Conservation (phyloP, 305 asterid genomes). For the Plantago coronopus region DNA sequence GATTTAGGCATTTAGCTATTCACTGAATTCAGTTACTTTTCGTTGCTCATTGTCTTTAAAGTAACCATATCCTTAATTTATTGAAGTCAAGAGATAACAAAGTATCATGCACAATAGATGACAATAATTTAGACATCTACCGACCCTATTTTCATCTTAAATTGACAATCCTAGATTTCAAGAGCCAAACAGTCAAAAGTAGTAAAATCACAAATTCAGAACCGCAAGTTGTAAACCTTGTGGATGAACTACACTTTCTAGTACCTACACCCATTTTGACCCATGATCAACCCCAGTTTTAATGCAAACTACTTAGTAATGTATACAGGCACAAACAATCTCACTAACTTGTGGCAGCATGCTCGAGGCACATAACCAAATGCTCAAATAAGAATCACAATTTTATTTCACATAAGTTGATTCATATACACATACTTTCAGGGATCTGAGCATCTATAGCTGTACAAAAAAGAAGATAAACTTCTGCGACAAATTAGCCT, state of each 20-base stretch:
- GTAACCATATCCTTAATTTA: too few relatives aligned
- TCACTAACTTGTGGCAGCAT: conserved; percentile 16
- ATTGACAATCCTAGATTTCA: not conserved
- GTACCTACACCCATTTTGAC: conserved; percentile 15
- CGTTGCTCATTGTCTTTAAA: too few relatives aligned
- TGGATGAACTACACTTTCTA: conserved; percentile 7
- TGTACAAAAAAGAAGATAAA: conserved; percentile 56
- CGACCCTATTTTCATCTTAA: too few relatives aligned
- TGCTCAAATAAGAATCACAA: conserved; percentile 29
- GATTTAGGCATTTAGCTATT: too few relatives aligned
- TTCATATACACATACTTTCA: conserved; percentile 41
- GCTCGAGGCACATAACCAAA: conserved; percentile 18
- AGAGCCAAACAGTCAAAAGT: conserved; percentile 1
- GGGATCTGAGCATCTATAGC: conserved; percentile 41
- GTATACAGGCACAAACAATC: not conserved
- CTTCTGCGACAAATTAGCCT: conserved; percentile 48
- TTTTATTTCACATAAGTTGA: conserved; percentile 42
- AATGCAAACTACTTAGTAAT: conserved; percentile 14
- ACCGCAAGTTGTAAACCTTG: conserved; percentile 14
- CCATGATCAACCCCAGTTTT: conserved; percentile 19
- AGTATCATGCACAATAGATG: too few relatives aligned
- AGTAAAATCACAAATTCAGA: conserved; percentile 2
- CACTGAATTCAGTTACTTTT: too few relatives aligned
- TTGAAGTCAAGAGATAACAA: too few relatives aligned
- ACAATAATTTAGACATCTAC: too few relatives aligned